Conservation (phyloP, 2,329 filamentous ascomycete genomes). For the Hymenoscyphus albidus region DNA sequence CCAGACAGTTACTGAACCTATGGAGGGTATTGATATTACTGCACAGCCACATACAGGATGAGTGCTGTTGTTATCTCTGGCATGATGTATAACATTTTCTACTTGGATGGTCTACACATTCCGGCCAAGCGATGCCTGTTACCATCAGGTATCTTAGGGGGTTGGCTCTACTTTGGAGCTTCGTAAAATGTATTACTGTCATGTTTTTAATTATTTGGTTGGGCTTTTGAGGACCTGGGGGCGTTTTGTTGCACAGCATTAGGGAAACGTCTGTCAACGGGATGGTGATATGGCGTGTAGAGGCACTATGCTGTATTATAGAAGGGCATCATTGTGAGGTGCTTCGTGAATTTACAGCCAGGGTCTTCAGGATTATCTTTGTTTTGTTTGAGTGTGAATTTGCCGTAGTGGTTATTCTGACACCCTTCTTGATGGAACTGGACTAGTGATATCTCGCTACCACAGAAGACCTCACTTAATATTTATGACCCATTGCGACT, state of each 20-base stretch:
- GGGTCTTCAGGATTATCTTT: neutral
- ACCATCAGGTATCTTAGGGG: neutral
- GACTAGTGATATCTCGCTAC: too few relatives aligned
- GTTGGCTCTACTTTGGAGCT: neutral
- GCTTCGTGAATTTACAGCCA: neutral
- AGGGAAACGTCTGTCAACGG: constrained; percentile 1
- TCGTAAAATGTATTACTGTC: constrained; percentile 5
- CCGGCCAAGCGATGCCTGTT: neutral
- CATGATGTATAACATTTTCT: constrained; percentile 2
- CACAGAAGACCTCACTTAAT: too few relatives aligned
- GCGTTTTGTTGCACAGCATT: constrained; percentile 15
- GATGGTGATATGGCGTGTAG: constrained; percentile 10
- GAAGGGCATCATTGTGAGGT: constrained; percentile 9
- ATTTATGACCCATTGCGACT: too few relatives aligned
- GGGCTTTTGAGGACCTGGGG: constrained; percentile 10
- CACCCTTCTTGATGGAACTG: too few relatives aligned
- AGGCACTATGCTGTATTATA: constrained; percentile 14
- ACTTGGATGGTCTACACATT: neutral
- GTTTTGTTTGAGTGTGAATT: neutral
- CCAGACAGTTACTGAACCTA: neutral
- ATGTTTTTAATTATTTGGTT: neutral
- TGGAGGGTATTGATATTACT: neutral
- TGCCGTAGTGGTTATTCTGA: too few relatives aligned
- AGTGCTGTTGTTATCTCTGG: neutral
- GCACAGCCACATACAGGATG: neutral